Percentiles rank a stretch among this genome's conserved stretches.
These are phyloP conservation scores for Fusarium mangiferae DNA, from an alignment of 2,329 filamentous ascomycete genomes.

Conservation along the genomic window DNA sequence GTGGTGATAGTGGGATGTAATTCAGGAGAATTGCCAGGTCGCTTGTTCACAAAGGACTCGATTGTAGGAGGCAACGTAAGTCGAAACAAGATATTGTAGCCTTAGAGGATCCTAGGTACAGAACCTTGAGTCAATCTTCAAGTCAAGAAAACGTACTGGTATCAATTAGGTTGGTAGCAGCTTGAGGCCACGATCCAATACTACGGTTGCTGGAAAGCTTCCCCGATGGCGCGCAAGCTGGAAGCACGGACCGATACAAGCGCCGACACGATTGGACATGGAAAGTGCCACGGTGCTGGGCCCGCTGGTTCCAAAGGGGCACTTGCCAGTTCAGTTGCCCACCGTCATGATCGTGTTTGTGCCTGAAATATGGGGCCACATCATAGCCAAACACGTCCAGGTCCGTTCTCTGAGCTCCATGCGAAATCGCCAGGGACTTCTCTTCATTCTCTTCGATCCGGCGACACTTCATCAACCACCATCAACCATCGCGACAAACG, in stretches of 20 bases:
- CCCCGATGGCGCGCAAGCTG: conserved; percentile 34
- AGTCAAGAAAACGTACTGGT: conserved; percentile 19
- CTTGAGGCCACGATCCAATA: conserved; percentile 45
- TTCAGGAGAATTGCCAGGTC: conserved; percentile 17
- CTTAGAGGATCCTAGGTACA: background rate
- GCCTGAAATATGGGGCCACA: conserved; percentile 49
- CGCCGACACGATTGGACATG: conserved; percentile 39
- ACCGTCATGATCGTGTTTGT: conserved; percentile 37
- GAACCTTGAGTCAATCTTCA: conserved; percentile 1
- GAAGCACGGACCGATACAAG: conserved; percentile 45
- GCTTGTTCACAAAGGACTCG: background rate
- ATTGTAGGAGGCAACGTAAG: background rate
- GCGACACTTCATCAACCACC: conserved; percentile 47
- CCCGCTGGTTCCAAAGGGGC: conserved; percentile 23
- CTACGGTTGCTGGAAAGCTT: conserved; percentile 36
- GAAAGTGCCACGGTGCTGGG: conserved; percentile 20
- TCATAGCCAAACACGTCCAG: conserved; percentile 31
- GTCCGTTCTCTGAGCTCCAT: conserved; percentile 35
- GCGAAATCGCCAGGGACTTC: conserved; percentile 39
- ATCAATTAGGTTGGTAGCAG: conserved; percentile 16
- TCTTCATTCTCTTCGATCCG: conserved; percentile 46
- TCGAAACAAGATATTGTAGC: background rate
- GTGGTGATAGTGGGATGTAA: conserved; percentile 40
- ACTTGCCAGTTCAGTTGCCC: conserved; percentile 5
- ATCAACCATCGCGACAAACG: conserved; percentile 44